Evolutionary conservation across 441 rosid species (phyloP).

Genomic region (Croton laevigatus): DNA sequence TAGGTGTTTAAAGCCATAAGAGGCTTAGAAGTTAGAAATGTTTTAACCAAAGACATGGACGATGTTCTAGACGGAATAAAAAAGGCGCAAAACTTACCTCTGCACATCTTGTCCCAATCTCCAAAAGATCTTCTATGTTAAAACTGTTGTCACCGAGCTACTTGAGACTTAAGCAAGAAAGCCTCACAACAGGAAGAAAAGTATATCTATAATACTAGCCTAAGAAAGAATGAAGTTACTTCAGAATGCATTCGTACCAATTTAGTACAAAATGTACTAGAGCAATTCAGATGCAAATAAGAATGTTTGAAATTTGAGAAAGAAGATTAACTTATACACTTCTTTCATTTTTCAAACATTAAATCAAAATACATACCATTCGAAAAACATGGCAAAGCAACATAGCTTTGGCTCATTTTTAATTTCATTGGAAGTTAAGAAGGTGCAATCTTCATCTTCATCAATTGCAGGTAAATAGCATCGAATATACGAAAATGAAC

Average conservation of each 20-base stretch:
- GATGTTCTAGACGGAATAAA: background rate
- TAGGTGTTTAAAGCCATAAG: background rate
- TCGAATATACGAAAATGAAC: background rate
- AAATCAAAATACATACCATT: background rate
- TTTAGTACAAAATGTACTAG: background rate
- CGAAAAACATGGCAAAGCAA: no score
- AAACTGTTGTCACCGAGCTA: conserved; percentile 38
- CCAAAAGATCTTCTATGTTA: conserved; percentile 55
- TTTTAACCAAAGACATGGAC: background rate
- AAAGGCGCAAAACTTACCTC: conserved; percentile 38
- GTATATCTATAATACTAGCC: background rate
- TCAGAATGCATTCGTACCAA: background rate
- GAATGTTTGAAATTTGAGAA: background rate
- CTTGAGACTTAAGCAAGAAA: conserved; percentile 38
- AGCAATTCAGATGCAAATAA: background rate
- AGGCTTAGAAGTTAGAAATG: background rate
- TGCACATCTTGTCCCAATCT: conserved; percentile 54
- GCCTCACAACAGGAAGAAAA: background rate
- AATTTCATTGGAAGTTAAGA: background rate
- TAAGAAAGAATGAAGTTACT: background rate
- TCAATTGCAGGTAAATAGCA: background rate
- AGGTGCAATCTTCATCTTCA: background rate
- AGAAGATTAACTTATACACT: background rate
- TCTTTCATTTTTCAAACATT: background rate
- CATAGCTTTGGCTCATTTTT: background rate